A percentile compares a stretch with the other conserved stretches of the same genome.
phyloP scores from a whole-genome alignment of 257 asterid genomes.

The Solanum chilense region DNA sequence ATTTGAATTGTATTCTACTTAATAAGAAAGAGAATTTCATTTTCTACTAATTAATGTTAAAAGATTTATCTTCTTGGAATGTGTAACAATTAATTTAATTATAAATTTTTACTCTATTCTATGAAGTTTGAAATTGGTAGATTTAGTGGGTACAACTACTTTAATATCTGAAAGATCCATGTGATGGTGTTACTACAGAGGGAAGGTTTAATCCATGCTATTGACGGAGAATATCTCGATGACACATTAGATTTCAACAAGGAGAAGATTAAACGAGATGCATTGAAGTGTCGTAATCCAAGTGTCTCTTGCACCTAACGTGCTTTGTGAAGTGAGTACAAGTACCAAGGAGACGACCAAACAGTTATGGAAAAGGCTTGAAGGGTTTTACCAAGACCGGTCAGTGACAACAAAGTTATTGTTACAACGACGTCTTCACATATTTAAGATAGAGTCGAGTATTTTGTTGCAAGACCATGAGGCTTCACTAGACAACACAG shows the following conservation, averaged over 20 bases:
- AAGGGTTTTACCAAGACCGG: neutral
- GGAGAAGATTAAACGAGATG: neutral
- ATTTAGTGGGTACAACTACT: neutral
- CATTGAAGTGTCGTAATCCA: too few relatives aligned
- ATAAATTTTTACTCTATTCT: neutral
- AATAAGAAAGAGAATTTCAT: too few relatives aligned
- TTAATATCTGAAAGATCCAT: neutral
- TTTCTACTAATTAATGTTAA: too few relatives aligned
- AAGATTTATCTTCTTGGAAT: too few relatives aligned
- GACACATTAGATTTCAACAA: neutral
- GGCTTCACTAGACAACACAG: neutral
- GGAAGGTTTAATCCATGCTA: neutral
- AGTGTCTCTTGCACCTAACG: too few relatives aligned
- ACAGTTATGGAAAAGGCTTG: neutral
- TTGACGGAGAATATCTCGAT: neutral
- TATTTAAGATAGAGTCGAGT: neutral
- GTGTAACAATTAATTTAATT: too few relatives aligned
- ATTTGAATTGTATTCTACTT: too few relatives aligned
- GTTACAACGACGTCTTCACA: neutral
- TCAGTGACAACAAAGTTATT: neutral
- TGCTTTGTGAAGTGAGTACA: neutral
- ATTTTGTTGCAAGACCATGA: neutral
- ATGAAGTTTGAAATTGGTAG: neutral
- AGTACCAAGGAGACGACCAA: neutral
- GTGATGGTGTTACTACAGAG: neutral